Evolutionary conservation across 2,329 filamentous ascomycete genomes (phyloP), one percentile per base, ranked within the genome.

Genomic region (Calonectria pteridis): DNA sequence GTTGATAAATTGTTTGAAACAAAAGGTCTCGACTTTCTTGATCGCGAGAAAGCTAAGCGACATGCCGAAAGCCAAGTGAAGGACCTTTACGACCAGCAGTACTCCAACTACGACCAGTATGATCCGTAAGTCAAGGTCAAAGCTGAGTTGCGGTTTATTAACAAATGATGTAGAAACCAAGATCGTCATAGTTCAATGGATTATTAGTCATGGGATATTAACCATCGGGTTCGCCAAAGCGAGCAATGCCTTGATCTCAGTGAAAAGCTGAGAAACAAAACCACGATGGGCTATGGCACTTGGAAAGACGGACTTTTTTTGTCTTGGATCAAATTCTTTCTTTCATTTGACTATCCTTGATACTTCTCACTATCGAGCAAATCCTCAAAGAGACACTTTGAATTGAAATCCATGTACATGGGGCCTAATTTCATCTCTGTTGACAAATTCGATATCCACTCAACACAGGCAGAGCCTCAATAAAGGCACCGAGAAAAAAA

Each of bases 1-100:
- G 89, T 95, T 81, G 94, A 96, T 87, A 93, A 92, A 85, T 89
- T 96, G 37, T 89, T 90, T 79, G 94, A 94, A 88, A 92, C 90
- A 78, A 93, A 93, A 88, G 92, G 92, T n/a, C 83, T 91, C 76
- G 89, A 93, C 83, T 87, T 86, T 73, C 78, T 89, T 73, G 91
- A 93, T 84, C 84, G 85, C 74, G 87, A 92, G 83, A 86, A 87
- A 83, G 91, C 91, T 72, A 90, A 91, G 83, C 85, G 87, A 77
- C 88, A 92, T 71, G 91, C 91, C 68, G 87, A 89, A 84, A 78
- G 89, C 84, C 88, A 91, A 80, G 91, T 88, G 51, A 85, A 91
- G 83, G 77, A 88, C 50, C 85, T 93, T 82, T 94, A 94, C 81
- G 89, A 93, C 40, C 78, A 90, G 77, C 91, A 93, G n/a, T 74